Evolutionary conservation across 2,329 filamentous ascomycete genomes (phyloP), one percentile per base, ranked within the genome.

Genomic region (Neopestalotiopsis sp.): DNA sequence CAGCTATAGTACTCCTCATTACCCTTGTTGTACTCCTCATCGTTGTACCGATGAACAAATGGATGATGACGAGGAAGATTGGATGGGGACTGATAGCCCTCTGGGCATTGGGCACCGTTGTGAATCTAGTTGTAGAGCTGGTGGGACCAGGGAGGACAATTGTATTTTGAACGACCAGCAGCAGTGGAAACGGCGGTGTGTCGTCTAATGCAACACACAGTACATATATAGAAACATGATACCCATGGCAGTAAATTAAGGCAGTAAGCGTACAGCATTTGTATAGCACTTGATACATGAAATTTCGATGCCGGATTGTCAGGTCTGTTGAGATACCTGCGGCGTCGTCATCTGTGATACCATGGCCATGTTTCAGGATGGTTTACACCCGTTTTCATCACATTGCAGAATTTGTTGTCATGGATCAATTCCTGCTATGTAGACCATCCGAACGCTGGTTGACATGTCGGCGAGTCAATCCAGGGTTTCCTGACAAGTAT

Each of bases 41-140:
- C 34, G 86, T 90, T 1, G 94, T 99, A 66, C 96, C 96, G 5
- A 77, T 92, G 83, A 97, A 96, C 80, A 89, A 90, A 72, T 98
- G 95, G 95, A 84, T 92, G 56, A 91, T 98, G 88, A 94, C 90
- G 77, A 88, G 91, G 66, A 91, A 86, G 79, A 94, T 99, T 74
- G 96, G 96, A 14, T 93, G 90, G 86, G 89, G 89, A 0, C 79
- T 98, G 74, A 92, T 99, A 74, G 86, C 83, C 10, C 80, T 98
- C 20, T 99, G 96, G 96, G 85, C 82, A 13, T 79, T 94, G 32
- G 95, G 93, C 77, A 98, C 95, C 0, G 76, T 93, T 42, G 84
- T 91, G 28, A 99, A 98, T 80, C 88, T 99, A 2, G 84, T 91
- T 58, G 88, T 97, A 17, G 96, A 99, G 81, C 75, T 95, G 58